Conservation (phyloP, 805 yeast species). For the Nakazawaea sp. region DNA sequence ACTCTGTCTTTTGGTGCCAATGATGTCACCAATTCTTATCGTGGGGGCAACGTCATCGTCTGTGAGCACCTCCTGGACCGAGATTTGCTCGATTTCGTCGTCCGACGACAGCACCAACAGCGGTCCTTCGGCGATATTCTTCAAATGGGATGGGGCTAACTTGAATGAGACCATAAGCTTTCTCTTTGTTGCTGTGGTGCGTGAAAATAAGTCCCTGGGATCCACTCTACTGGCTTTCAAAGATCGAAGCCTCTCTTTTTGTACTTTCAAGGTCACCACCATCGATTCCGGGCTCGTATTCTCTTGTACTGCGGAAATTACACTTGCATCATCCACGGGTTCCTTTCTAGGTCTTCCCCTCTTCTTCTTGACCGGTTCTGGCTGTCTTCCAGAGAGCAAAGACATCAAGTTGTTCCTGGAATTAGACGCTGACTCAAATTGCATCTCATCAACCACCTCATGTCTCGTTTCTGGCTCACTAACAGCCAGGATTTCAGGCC, state of each 20-base stretch:
- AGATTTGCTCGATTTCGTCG: too few relatives aligned
- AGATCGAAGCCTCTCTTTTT: not conserved
- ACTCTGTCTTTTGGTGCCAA: not conserved
- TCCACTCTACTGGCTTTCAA: not conserved
- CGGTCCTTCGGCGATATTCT: not conserved
- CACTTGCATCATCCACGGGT: not conserved
- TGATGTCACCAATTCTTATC: too few relatives aligned
- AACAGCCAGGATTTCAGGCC: too few relatives aligned
- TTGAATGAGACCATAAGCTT: slow-evolving; percentile 5
- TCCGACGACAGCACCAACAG: too few relatives aligned
- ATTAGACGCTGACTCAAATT: not conserved
- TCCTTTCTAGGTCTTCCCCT: not conserved
- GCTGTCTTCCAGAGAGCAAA: slow-evolving; percentile 3
- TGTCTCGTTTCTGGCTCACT: too few relatives aligned
- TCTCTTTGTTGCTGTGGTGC: not conserved
- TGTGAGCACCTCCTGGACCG: too few relatives aligned
- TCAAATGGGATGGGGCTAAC: slow-evolving; percentile 1
- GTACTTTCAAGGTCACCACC: slow-evolving; percentile 1
- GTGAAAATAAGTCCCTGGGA: slow-evolving; percentile 7
- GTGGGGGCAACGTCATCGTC: too few relatives aligned
- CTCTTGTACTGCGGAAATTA: not conserved
- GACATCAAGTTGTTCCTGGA: not conserved
- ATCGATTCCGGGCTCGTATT: not conserved
- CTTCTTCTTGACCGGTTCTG: not conserved
- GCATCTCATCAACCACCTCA: too few relatives aligned